A percentile compares a stretch with the other conserved stretches of the same genome.
Conservation (phyloP, 495 filamentous ascomycete genomes). For the Trichodelitschia bisporula region DNA sequence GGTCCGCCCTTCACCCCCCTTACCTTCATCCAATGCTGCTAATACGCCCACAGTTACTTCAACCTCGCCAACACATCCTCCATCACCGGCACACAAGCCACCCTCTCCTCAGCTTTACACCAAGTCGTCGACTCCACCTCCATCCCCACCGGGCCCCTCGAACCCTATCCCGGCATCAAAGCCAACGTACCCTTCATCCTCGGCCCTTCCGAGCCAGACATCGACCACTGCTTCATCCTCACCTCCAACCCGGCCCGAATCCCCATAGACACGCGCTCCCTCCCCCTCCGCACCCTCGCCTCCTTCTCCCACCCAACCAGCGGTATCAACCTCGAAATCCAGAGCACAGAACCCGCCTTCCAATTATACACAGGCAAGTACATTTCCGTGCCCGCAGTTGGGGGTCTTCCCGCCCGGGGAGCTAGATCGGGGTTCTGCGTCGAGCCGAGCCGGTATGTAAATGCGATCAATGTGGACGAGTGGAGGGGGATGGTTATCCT, state of each 20-base stretch:
- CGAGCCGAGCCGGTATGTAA: constrained; percentile 75
- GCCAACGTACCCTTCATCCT: constrained; percentile 43
- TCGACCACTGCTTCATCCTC: constrained; percentile 82
- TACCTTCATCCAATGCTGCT: neutral
- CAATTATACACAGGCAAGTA: constrained; percentile 85
- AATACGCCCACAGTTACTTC: constrained; percentile 75
- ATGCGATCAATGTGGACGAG: constrained; percentile 56
- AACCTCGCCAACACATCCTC: constrained; percentile 45
- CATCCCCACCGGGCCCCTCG: constrained; percentile 20
- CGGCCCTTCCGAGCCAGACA: constrained; percentile 35
- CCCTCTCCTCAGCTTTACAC: constrained; percentile 44
- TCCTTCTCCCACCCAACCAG: constrained; percentile 33
- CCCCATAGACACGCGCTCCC: constrained; percentile 49
- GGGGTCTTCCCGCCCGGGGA: constrained; percentile 31
- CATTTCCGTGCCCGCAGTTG: constrained; percentile 50
- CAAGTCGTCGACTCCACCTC: constrained; percentile 41
- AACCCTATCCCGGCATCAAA: constrained; percentile 32
- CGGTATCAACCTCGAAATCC: constrained; percentile 55
- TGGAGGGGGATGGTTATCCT: constrained; percentile 57
- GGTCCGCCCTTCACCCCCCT: constrained; percentile 38
- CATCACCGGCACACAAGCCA: constrained; percentile 51
- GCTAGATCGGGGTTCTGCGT: constrained; percentile 61
- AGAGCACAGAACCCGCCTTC: constrained; percentile 83
- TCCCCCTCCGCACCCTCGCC: constrained; percentile 36
- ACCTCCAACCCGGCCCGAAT: constrained; percentile 33